A percentile compares a stretch with the other conserved stretches of the same genome.
phyloP scores from a whole-genome alignment of 768 basidiomycete species.

The Tricholoma bakamatsutake region DNA sequence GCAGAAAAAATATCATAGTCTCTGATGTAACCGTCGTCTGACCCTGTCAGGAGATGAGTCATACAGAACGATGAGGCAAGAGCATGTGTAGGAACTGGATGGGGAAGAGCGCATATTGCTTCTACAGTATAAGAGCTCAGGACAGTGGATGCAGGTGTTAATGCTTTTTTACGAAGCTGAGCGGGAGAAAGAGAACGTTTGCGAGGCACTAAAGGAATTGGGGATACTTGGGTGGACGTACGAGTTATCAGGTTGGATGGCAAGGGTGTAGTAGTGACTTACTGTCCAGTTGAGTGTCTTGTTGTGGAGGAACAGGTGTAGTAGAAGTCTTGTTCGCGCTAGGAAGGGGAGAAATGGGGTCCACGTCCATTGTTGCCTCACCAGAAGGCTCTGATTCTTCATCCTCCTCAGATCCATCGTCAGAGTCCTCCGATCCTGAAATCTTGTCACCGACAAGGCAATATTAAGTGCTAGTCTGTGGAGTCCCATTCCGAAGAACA shows the following conservation, averaged over 20 bases:
- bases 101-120: constrained; percentile 87
- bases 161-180: constrained; percentile 40
- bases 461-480: constrained; percentile 3
- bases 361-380: constrained; percentile 24
- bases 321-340: constrained; percentile 6
- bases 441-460: constrained; percentile 33
- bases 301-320: constrained; percentile 4
- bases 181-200: constrained; percentile 47
- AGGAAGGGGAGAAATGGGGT: constrained; percentile 14
- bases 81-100: constrained; percentile 84
- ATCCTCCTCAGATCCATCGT: constrained; percentile 50
- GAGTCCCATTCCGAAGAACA: constrained; percentile 21
- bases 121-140: constrained; percentile 70
- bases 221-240: constrained; percentile 4
- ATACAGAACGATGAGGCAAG: constrained; percentile 82
- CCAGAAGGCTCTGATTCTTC: constrained; percentile 33
- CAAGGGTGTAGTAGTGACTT: neutral
- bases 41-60: constrained; percentile 85
- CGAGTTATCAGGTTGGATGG: neutral
- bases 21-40: constrained; percentile 90
- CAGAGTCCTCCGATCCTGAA: constrained; percentile 54
- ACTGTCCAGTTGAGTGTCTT: constrained; percentile 4
- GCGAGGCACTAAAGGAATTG: constrained; percentile 16
- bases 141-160: constrained; percentile 26
- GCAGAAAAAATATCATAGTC: constrained; percentile 88